phyloP scores from a whole-genome alignment of 129 eudicot genomes.

The Ambrosia artemisiifolia region DNA sequence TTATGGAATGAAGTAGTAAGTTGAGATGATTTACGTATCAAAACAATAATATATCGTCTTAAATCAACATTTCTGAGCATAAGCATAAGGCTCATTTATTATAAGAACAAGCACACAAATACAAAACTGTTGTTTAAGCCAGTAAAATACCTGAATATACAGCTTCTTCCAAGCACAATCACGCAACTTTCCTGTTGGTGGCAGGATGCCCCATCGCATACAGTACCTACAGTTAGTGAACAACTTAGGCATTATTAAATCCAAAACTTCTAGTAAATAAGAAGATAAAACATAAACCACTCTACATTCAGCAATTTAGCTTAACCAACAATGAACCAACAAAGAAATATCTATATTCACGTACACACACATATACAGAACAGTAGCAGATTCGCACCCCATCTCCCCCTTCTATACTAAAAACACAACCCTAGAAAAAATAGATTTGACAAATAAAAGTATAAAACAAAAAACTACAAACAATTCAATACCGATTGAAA shows the following conservation, averaged over 20 bases:
- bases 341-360: not conserved
- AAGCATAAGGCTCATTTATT: not conserved
- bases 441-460: not conserved
- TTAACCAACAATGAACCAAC: not conserved
- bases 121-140: not conserved
- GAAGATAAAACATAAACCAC: not conserved
- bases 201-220: slow-evolving; percentile 88
- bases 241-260: slow-evolving; percentile 1
- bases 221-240: slow-evolving; percentile 51
- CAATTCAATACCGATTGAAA: not conserved
- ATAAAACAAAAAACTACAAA: not conserved
- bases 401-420: not conserved
- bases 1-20: not conserved
- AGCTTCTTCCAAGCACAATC: slow-evolving; percentile 97
- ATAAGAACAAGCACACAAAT: not conserved
- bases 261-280: not conserved
- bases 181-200: slow-evolving; percentile 57
- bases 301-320: not conserved
- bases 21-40: not conserved
- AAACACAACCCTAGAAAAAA: not conserved
- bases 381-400: not conserved
- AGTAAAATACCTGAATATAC: slow-evolving; percentile 63
- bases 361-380: not conserved
- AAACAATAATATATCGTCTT: not conserved
- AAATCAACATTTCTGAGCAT: not conserved